Evolutionary conservation across 805 yeast species (phyloP), one percentile per base, ranked within the genome.

Genomic region (Candida peoriensis): DNA sequence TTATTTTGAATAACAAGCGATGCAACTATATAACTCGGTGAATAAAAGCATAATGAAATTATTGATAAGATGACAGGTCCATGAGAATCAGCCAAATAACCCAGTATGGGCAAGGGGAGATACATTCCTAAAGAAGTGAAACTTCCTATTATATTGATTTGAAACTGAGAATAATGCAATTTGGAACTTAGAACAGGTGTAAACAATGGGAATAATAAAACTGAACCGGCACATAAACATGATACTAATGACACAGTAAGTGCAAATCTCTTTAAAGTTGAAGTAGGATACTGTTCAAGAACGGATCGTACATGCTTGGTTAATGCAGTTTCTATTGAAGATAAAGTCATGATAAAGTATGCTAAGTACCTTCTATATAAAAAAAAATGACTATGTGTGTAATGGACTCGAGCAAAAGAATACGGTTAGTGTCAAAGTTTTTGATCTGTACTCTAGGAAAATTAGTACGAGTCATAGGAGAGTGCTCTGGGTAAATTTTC

Each of bases 71-170:
- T 52, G 9, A 82, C 82, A 2, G 95, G 88, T 0, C 96, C 95
- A 51, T 81, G 84, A n/a, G 78, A 66, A 54, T 88, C 96, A 3
- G 93, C 88, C 32, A 85, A 60, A 43, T 82, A 75, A 1, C 97
- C 97, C 28, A 88, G 58, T 0, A 81, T 51, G 1, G 97, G 97
- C 6, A 90, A 74, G 8, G 90, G 78, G 34, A 87, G 56, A 55
- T 90, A 93, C 76, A 85, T 76, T 3, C 97, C 97, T 39, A 83
- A 55, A 20, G 83, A 80, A 24, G 85, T 78, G 17, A 73, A 65
- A 20, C 87, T 79, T 5, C 94, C 82, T 10, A 90, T 76, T 37
- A 77, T 58, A 59, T 90, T 93, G 55, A 76, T 67, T 48, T 77
- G 70, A 34, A 84, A 64, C 44, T 86, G 86, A 1, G 78, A 58